phyloP scores from a whole-genome alignment of 768 basidiomycete genomes.

The Boletus barrowsii region DNA sequence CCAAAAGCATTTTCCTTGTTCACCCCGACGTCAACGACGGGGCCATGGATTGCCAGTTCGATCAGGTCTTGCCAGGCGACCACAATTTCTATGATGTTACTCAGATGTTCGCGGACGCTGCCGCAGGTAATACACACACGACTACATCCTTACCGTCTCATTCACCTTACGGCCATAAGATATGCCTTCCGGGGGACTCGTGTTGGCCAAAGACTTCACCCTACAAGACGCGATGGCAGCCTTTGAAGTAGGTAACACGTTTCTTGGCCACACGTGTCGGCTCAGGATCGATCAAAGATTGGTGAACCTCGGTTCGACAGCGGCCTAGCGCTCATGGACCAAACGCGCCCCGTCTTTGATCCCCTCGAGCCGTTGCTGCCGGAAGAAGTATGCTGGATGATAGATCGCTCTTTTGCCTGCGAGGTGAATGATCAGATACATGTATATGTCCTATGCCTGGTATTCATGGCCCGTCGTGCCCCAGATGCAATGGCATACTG shows the following conservation, averaged over 20 bases:
- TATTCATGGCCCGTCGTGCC: conserved; percentile 14
- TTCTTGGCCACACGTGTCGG: conserved; percentile 8
- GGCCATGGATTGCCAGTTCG: conserved; percentile 19
- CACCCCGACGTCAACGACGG: conserved; percentile 3
- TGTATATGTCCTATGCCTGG: conserved; percentile 5
- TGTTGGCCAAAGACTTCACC: conserved; percentile 68
- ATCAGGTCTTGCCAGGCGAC: conserved; percentile 46
- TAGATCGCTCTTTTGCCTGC: conserved; percentile 72
- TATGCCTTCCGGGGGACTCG: conserved; percentile 58
- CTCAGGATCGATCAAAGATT: conserved; percentile 55
- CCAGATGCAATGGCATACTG: conserved; percentile 87
- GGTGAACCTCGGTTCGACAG: conserved; percentile 89
- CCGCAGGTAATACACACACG: conserved; percentile 45
- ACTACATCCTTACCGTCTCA: not conserved
- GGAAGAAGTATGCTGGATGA: conserved; percentile 84
- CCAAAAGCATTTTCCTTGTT: not conserved
- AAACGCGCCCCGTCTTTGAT: conserved; percentile 53
- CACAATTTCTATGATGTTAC: conserved; percentile 65
- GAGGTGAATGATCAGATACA: conserved; percentile 54
- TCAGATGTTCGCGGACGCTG: conserved; percentile 54
- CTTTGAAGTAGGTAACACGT: conserved; percentile 59
- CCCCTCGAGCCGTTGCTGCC: conserved; percentile 62
- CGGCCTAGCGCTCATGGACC: conserved; percentile 52
- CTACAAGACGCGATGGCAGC: conserved; percentile 93
- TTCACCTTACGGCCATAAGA: conserved; percentile 38